Conservation (phyloP, 257 asterid genomes). For the Salvia splendens region DNA sequence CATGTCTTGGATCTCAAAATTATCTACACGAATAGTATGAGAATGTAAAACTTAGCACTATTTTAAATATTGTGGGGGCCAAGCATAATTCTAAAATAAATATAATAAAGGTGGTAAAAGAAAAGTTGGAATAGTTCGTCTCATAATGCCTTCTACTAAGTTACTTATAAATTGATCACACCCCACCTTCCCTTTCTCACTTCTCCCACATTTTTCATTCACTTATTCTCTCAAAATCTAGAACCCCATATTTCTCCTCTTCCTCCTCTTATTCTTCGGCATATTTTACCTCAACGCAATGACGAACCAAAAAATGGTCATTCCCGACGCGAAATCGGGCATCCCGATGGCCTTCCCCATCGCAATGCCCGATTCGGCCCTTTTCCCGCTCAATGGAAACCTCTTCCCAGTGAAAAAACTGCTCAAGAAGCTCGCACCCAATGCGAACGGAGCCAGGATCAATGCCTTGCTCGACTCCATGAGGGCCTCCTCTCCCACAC, state of each 20-base stretch:
- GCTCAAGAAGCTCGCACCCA: slow-evolving; percentile 44
- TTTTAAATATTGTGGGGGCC: not conserved
- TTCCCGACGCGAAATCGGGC: slow-evolving; percentile 47
- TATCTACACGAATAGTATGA: not conserved
- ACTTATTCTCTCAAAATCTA: not conserved
- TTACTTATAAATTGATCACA: slow-evolving; percentile 60
- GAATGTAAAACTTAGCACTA: not conserved
- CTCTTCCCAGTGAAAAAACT: slow-evolving; percentile 38
- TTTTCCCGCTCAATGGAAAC: slow-evolving; percentile 30
- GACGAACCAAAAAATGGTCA: slow-evolving; percentile 58
- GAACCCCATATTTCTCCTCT: not conserved
- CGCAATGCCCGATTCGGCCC: slow-evolving; percentile 34
- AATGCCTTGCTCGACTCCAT: slow-evolving; percentile 64
- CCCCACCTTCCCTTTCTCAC: slow-evolving; percentile 26
- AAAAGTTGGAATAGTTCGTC: slow-evolving; percentile 44
- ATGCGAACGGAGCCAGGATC: slow-evolving; percentile 44
- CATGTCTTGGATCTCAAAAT: not conserved
- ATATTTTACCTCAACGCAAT: slow-evolving; percentile 35
- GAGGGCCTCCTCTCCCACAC: slow-evolving; percentile 74
- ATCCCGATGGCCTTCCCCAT: slow-evolving; percentile 32
- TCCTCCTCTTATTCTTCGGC: slow-evolving; percentile 23
- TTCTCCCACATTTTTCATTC: not conserved
- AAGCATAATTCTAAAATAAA: slow-evolving; percentile 25
- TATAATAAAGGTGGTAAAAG: slow-evolving; percentile 29
- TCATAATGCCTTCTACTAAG: slow-evolving; percentile 34